Base-by-base conservation (phyloP, 768 basidiomycete species). In the Leccinum imitatum region DNA sequence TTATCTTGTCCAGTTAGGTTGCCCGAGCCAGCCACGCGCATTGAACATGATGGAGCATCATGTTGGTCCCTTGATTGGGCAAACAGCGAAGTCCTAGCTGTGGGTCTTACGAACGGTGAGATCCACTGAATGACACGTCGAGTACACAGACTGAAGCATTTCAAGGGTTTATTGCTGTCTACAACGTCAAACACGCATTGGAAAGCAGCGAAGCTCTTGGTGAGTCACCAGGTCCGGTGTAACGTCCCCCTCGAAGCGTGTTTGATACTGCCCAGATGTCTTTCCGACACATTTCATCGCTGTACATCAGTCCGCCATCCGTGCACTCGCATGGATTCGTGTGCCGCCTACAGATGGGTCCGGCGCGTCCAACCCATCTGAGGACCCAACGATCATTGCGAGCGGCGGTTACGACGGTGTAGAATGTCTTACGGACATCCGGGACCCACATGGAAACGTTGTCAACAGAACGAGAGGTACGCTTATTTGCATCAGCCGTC, bases 11-110 rank as follows among this genome's bases (percentile, higher is more conserved):
- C 13, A 91, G 89, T 90, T 10, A 79, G 77, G 56, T 56, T 88
- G 13, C 73, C 84, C 0, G 77, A 87, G 51, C 92, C 95, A 0
- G 68, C 90, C 3, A 53, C 95, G 6, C 82, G 85, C 10, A 83
- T 98, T 2, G 85, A 90, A 64, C 74, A 93, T 2, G 86, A 88
- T 56, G 90, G 93, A 47, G 82, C 91, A 0, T 77, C 80, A n/a
- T 89, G 87, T 68, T 89, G 84, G 82, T 82, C 84, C 15, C 79
- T 97, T 56, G 94, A 97, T 65, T 98, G 95, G 95, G 90, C 87
- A 0, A 93, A 92, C 63, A 91, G 92, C 62, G 87, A 90, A 59
- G 66, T 87, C 11, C 72, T 99, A 7, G 93, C 92, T 0, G 84
- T 90, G 13, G 95, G 95, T 0, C 87, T 87, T 27, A 87, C 91